Evolutionary conservation across 1,284 basidiomycete genomes (phyloP), one percentile per base, ranked within the genome.

Genomic region (Puccinia horiana): DNA sequence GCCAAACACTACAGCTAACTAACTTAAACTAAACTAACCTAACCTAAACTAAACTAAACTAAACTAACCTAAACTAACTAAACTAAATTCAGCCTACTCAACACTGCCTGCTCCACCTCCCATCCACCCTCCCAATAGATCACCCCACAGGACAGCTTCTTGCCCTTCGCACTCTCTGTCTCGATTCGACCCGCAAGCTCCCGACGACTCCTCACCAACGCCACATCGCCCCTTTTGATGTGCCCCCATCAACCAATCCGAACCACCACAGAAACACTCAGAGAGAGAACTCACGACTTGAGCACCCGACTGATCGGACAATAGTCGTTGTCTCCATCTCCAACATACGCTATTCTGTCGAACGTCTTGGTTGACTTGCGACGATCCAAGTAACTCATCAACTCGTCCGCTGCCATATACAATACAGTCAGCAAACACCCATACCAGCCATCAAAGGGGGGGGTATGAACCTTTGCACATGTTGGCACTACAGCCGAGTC

Each of bases 271-370:
- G 2, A 35, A 26, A 52, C 9, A 40, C 18, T 42, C 44, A 35
- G 35, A 70, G 37, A 61, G 40, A 14, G 23, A 63, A 63, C 69
- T 63, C 11, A 81, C 79, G 32, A 32, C 23, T 40, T 49, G 14
- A 81, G 54, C 35, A 73, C 47, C 29, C 61, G 69, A 35, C 42
- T 44, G 42, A 81, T 74, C 23, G 79, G 86, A 81, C 86, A 87
- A 79, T 83, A 87, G 76, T 87, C 86, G 83, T 87, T 87, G 2
- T 85, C 85, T 8, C 86, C 86, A 83, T 87, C 86, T 23, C 86
- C 86, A 0, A 87, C 85, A 80, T 87, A 87, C 69, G 86, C 83
- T 56, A 87, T 84, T 37, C 86, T 81, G 14, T 86, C 85, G 56
- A 86, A 87, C 14, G 37, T 35, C 44, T 65, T 65, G 16, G n/a